Evolutionary conservation across 73 alveolate species (phyloP).

Genomic region (Uronychia binucleata): DNA sequence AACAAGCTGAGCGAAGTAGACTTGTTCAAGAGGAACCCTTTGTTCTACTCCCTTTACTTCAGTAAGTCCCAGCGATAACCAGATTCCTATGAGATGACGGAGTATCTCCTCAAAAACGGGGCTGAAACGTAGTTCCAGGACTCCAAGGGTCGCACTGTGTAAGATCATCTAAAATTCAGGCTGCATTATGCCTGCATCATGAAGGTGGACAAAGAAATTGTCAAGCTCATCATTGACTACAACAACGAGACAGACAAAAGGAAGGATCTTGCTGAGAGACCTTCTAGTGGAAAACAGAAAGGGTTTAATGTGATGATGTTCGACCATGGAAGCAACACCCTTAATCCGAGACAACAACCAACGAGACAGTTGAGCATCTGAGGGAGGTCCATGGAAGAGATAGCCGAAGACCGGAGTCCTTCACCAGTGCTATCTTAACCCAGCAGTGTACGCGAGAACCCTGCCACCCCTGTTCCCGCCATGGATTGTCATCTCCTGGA

Average conservation of each 20-base stretch:
- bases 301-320: background rate
- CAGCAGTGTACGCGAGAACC: background rate
- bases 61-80: background rate
- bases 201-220: constrained; percentile 24
- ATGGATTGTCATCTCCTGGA: no score
- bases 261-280: constrained; percentile 22
- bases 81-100: constrained; percentile 13
- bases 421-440: background rate
- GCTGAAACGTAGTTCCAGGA: constrained; percentile 33
- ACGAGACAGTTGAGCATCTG: background rate
- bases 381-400: background rate
- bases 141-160: constrained; percentile 1
- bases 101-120: constrained; percentile 32
- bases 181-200: constrained; percentile 38
- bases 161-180: background rate
- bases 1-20: constrained; percentile 14
- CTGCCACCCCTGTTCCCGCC: no score
- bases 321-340: background rate
- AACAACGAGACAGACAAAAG: constrained; percentile 20
- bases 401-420: background rate
- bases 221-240: constrained; percentile 29
- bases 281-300: background rate
- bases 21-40: constrained; percentile 8
- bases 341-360: background rate
- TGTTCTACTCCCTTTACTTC: constrained; percentile 37